Evolutionary conservation across 371 early-diverging fungal species (phyloP).

Genomic region (Zopfochytrium polystomum): DNA sequence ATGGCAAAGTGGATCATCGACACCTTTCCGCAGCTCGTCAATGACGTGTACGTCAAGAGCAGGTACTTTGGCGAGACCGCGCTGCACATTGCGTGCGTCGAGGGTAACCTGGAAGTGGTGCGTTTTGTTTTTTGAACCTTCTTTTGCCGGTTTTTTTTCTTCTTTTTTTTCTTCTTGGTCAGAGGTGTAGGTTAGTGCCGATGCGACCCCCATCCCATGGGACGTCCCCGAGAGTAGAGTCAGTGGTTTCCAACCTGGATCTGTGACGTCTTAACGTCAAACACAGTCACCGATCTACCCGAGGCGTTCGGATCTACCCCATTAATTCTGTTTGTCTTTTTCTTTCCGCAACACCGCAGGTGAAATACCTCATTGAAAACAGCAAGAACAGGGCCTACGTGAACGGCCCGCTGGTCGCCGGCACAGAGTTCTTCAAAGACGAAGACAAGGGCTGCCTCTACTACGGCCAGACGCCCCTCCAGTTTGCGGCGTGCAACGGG

Average conservation of each 20-base stretch:
- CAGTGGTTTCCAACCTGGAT: neutral
- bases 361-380: conserved; percentile 9
- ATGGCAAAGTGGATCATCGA: conserved; percentile 12
- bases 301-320: no score
- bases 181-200: no score
- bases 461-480: conserved; percentile 20
- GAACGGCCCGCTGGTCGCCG: conserved; percentile 13
- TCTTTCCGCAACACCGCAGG: conserved; percentile 2
- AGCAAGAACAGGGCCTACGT: conserved; percentile 10
- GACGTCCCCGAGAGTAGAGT: neutral
- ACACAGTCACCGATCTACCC: neutral
- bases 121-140: no score
- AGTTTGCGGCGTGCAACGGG: conserved; percentile 16
- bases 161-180: no score
- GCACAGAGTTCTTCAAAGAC: conserved; percentile 19
- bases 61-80: conserved; percentile 21
- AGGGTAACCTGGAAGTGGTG: no score
- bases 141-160: no score
- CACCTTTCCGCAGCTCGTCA: neutral
- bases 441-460: conserved; percentile 17
- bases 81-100: conserved; percentile 19
- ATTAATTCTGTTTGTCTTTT: no score
- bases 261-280: neutral
- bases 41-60: neutral
- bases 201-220: neutral